Evolutionary conservation across 2,329 filamentous ascomycete species (phyloP).

Genomic region (Exophiala lecanii-corni): DNA sequence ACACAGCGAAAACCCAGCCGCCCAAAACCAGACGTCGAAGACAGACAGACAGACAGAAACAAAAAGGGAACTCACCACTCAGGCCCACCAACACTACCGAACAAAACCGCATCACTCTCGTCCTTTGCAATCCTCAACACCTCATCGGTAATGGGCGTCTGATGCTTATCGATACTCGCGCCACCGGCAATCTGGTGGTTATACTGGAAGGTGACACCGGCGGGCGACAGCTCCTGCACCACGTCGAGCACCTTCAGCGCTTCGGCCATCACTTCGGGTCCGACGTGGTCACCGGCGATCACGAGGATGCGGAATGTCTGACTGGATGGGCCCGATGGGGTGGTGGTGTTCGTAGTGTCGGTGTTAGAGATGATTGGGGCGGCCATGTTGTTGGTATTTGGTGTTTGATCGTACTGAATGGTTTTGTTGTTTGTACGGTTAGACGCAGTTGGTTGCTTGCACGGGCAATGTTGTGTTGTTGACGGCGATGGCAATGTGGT

Average conservation of each 20-base stretch:
- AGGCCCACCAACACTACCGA: slow-evolving; percentile 63
- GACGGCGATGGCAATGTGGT: too few species aligned
- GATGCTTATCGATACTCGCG: slow-evolving; percentile 60
- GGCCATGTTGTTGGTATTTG: slow-evolving; percentile 2
- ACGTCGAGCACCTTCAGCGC: slow-evolving; percentile 58
- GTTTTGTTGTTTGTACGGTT: too few species aligned
- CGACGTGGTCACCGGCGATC: slow-evolving; percentile 67
- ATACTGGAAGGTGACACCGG: slow-evolving; percentile 58
- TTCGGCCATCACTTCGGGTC: slow-evolving; percentile 61
- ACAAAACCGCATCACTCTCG: slow-evolving; percentile 61
- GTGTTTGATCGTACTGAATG: not conserved
- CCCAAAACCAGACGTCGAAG: slow-evolving; percentile 56
- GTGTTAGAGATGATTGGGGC: slow-evolving; percentile 3
- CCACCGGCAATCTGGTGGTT: slow-evolving; percentile 63
- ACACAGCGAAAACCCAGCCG: not conserved
- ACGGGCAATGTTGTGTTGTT: not conserved
- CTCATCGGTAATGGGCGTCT: slow-evolving; percentile 60
- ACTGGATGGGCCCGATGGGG: too few species aligned
- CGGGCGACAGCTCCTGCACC: slow-evolving; percentile 40
- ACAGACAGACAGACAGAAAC: slow-evolving; percentile 36
- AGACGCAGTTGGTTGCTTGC: not conserved
- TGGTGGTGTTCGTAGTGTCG: not conserved
- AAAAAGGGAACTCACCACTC: slow-evolving; percentile 54
- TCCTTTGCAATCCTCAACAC: slow-evolving; percentile 53
- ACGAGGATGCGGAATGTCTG: slow-evolving; percentile 46